Evolutionary conservation across 257 asterid genomes (phyloP).

Genomic region (Solanum medicagineum): DNA sequence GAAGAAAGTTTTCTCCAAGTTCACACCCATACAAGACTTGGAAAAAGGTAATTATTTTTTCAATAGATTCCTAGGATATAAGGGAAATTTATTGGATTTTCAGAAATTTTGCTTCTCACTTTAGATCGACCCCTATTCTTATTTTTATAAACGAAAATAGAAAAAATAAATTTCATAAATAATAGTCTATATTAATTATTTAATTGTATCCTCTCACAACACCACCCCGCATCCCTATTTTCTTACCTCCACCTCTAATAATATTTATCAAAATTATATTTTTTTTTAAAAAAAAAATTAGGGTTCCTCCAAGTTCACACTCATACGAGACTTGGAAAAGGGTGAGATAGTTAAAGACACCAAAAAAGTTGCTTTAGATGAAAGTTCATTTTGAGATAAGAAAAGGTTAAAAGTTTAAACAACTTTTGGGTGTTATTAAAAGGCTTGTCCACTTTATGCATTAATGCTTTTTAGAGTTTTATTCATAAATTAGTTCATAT

Average conservation of each 20-base stretch:
- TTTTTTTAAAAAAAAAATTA: neutral
- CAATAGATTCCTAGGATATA: too few species aligned
- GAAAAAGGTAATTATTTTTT: neutral
- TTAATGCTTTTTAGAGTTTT: neutral
- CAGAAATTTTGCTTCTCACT: too few species aligned
- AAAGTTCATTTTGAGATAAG: conserved; percentile 27
- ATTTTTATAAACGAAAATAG: too few species aligned
- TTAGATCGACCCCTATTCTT: too few species aligned
- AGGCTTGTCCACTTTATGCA: conserved; percentile 97
- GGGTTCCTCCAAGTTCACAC: neutral
- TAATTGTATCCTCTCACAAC: too few species aligned
- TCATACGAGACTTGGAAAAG: neutral
- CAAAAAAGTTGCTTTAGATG: conserved; percentile 33
- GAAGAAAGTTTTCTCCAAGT: neutral
- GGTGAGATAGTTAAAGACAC: neutral
- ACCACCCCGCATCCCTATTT: too few species aligned
- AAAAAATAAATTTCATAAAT: too few species aligned
- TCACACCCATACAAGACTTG: neutral
- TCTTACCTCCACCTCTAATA: too few species aligned
- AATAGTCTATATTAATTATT: too few species aligned
- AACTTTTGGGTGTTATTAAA: conserved; percentile 72
- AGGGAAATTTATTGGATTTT: too few species aligned
- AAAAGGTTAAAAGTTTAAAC: conserved; percentile 17
- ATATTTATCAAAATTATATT: too few species aligned
- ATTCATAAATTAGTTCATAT: neutral